phyloP scores from a whole-genome alignment of 2,329 filamentous ascomycete species.

The Daldinia eschscholtzii region DNA sequence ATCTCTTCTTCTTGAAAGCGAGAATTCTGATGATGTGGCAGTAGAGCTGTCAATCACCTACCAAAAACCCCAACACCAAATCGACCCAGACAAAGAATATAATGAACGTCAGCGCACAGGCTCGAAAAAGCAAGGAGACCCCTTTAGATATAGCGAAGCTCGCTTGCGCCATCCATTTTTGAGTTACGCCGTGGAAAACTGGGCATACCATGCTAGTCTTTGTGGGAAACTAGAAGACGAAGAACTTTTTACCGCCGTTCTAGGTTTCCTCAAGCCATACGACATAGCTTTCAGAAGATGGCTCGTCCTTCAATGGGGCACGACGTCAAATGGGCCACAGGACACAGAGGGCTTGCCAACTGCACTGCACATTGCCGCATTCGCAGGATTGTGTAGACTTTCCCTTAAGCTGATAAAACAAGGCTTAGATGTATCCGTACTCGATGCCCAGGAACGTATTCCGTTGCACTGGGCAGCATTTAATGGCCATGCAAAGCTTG shows the following conservation, averaged over 20 bases:
- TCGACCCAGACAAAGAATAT: not conserved
- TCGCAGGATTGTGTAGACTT: not conserved
- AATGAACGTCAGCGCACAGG: not conserved
- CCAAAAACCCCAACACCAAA: not conserved
- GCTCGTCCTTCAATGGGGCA: not conserved
- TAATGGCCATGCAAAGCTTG: not conserved
- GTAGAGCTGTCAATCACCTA: not conserved
- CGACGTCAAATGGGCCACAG: not conserved
- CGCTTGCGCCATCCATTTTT: not conserved
- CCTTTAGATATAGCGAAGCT: not conserved
- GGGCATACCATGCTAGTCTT: constrained; percentile 1
- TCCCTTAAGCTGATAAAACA: not conserved
- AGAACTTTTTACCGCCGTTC: not conserved
- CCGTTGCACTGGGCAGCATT: not conserved
- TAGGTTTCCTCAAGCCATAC: not conserved
- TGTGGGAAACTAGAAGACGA: not conserved
- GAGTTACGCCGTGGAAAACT: constrained; percentile 4
- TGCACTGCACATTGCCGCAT: not conserved
- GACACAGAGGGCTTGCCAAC: not conserved
- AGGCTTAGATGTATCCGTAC: not conserved
- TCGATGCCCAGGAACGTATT: not conserved
- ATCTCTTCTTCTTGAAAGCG: not conserved
- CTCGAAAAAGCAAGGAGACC: not conserved
- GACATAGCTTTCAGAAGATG: constrained; percentile 1
- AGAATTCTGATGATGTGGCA: not conserved